phyloP scores from a whole-genome alignment of 371 early-diverging fungal species.

The Mucor mucedo region DNA sequence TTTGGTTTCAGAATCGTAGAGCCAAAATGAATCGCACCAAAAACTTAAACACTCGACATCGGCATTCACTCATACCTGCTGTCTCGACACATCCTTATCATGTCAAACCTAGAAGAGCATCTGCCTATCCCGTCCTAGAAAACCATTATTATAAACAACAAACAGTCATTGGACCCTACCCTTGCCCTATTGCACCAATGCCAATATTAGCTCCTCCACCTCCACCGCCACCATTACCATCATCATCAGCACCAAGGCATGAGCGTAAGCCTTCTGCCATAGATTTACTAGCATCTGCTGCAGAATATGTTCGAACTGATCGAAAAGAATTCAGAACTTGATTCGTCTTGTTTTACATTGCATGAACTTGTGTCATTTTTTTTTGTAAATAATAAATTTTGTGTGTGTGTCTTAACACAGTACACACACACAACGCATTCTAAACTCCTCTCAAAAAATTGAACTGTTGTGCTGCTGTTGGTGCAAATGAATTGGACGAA shows the following conservation, averaged over 20 bases:
- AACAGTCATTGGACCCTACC: slow-evolving; percentile 2
- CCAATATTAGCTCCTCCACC: slow-evolving; percentile 7
- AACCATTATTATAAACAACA: not conserved
- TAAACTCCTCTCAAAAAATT: not conserved
- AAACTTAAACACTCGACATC: slow-evolving; percentile 32
- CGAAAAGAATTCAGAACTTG: slow-evolving; percentile 16
- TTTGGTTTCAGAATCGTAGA: slow-evolving; percentile 98
- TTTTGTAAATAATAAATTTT: not conserved
- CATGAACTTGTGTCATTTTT: not conserved
- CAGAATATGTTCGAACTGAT: slow-evolving; percentile 45
- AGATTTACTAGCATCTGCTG: slow-evolving; percentile 55
- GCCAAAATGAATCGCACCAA: slow-evolving; percentile 76
- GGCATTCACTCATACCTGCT: slow-evolving; percentile 11
- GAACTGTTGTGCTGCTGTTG: not conserved
- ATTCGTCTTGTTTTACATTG: not conserved
- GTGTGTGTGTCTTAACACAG: not conserved
- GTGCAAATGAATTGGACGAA: slow-evolving; percentile 1
- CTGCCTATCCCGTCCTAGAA: slow-evolving; percentile 10
- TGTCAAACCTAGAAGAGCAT: slow-evolving; percentile 12
- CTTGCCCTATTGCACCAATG: slow-evolving; percentile 25
- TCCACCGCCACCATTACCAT: not conserved
- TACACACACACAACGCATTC: too few relatives aligned
- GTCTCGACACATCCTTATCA: slow-evolving; percentile 1
- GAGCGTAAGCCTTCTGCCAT: slow-evolving; percentile 27
- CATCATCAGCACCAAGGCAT: not conserved